These are phyloP conservation scores for Solanum dulcamara DNA, from an alignment of 257 asterid genomes.

Conservation along the genomic window DNA sequence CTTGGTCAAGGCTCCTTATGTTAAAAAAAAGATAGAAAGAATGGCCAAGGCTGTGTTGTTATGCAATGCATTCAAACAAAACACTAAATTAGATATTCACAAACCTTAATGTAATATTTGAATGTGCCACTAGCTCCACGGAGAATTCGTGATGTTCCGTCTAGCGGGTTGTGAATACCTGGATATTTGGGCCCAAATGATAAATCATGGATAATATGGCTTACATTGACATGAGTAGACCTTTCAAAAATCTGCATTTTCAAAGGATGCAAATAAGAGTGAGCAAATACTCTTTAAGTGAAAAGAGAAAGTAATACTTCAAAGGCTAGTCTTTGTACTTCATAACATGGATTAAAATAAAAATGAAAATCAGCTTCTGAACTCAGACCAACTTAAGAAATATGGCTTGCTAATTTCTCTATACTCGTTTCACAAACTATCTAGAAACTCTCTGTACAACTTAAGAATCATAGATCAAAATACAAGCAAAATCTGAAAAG, in stretches of 20 bases:
- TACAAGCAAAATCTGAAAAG: background rate
- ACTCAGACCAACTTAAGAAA: background rate
- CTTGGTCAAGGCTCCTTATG: background rate
- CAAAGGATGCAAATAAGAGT: background rate
- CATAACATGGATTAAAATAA: background rate
- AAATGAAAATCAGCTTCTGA: background rate
- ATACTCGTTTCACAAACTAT: background rate
- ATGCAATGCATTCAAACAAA: background rate
- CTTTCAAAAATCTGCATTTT: conserved; percentile 68
- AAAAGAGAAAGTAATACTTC: background rate
- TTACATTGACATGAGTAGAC: conserved; percentile 82
- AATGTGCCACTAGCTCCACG: conserved; percentile 87
- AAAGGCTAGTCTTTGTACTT: background rate
- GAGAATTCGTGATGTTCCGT: conserved; percentile 68
- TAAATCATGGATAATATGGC: conserved; percentile 84
- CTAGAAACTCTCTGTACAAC: too few species aligned
- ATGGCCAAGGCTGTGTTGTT: background rate
- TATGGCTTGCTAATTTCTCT: background rate
- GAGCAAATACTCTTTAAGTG: background rate
- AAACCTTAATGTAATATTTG: conserved; percentile 95
- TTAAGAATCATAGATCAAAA: background rate
- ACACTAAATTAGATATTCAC: background rate
- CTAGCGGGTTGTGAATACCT: conserved; percentile 96
- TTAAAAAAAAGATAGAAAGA: background rate
- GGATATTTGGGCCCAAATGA: conserved; percentile 98